Base-by-base conservation (phyloP, 163 green algal genomes). In the Chlamydomonas reinhardtii region DNA sequence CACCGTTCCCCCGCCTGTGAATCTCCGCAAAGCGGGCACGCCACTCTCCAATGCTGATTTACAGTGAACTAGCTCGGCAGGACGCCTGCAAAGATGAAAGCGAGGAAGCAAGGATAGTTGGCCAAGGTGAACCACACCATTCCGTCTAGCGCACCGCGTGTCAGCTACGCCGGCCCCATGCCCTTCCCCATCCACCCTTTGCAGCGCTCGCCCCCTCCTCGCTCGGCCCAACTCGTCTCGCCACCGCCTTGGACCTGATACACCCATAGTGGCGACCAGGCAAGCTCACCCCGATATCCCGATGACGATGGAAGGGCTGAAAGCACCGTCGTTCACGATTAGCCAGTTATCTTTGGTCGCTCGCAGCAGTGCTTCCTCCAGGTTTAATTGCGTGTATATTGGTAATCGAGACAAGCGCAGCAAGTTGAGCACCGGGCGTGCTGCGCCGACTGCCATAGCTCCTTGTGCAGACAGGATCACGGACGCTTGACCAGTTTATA, bases 1-100 rank as follows among this genome's bases (percentile, higher is more conserved):
- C 14, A 99, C 97, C 52, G 97, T 99, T 25, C 97, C 97, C 8
- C 96, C 96, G 11, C 96, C 96, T 8, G 93, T 98, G 87, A 98
- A 99, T 4, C 96, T 91, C 32, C 94, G 93, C 62, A 98, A 94
- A 31, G 97, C 79, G 59, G 92, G 89, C 1, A 98, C 83, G 1
- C 86, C 82, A 16, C 77, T 64, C 25, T 88, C 37, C 12, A 82
- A 62, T 2, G 93, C 95, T 32, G 85, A 48, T 0, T 85, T 52
- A 24, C 93, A 65, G 75, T 98, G 73, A 15, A 98, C 88, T n/a
- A 99, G 86, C 68, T 97, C 89, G 3, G 94, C 71, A 2, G 95
- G 88, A 80, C 97, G 97, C 56, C 96, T 98, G 92, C 72, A 74
- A 1, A 61, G 17, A 1, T 48, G 17, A 8, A 62, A 16, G 12